Conservation (phyloP, 2,329 filamentous ascomycete species). For the Claviceps sp. region DNA sequence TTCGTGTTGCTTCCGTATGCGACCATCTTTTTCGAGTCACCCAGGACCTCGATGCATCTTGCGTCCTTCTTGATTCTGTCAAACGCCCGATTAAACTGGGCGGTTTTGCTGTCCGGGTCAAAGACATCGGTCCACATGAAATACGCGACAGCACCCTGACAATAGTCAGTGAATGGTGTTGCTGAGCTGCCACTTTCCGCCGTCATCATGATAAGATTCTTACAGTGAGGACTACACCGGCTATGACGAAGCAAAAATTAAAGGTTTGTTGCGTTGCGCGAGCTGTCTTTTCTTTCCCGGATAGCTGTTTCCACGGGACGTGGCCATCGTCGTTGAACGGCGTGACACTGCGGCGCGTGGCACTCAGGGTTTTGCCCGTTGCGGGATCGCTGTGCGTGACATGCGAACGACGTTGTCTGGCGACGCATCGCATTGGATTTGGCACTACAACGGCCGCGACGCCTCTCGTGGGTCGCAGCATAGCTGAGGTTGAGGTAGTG, state of each 20-base stretch:
- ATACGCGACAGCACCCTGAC: slow-evolving; percentile 60
- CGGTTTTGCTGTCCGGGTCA: slow-evolving; percentile 70
- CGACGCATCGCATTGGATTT: neutral
- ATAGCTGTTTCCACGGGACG: slow-evolving; percentile 70
- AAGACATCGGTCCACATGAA: slow-evolving; percentile 75
- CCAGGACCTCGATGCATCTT: slow-evolving; percentile 59
- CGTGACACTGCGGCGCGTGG: slow-evolving; percentile 58
- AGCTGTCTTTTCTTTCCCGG: slow-evolving; percentile 61
- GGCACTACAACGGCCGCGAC: slow-evolving; percentile 11
- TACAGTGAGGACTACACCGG: slow-evolving; percentile 67
- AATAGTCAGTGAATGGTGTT: neutral
- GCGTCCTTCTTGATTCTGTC: slow-evolving; percentile 62
- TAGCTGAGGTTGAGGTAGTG: slow-evolving; percentile 19
- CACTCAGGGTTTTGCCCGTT: slow-evolving; percentile 20
- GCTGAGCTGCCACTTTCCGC: neutral
- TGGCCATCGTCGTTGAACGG: slow-evolving; percentile 76
- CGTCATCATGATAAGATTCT: slow-evolving; percentile 10
- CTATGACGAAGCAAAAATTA: slow-evolving; percentile 67
- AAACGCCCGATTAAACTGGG: slow-evolving; percentile 78
- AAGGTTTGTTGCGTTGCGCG: slow-evolving; percentile 82
- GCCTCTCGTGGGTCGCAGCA: slow-evolving; percentile 18
- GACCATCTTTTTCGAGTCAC: slow-evolving; percentile 59
- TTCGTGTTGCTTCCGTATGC: slow-evolving; percentile 71
- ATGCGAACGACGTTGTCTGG: slow-evolving; percentile 28
- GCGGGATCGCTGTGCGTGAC: slow-evolving; percentile 41